Conservation (phyloP, 129 eudicot species). For the Artemisia annua region DNA sequence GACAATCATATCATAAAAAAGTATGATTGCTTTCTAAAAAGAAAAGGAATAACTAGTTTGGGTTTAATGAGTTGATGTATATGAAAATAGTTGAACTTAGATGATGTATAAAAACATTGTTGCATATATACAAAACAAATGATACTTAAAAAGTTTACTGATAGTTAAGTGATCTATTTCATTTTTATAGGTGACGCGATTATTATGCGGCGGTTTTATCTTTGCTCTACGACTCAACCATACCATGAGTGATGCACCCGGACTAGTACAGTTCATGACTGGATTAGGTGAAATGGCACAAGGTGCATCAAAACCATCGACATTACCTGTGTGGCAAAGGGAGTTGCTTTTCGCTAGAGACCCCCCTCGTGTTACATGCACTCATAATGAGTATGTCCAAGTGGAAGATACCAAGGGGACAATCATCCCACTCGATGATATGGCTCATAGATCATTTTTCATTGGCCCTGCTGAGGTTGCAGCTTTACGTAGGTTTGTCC, state of each 20-base stretch:
- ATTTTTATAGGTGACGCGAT: conserved; percentile 45
- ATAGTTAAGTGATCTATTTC: not conserved
- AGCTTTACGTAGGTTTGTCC: conserved; percentile 49
- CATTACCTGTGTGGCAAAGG: conserved; percentile 63
- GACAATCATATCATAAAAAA: too few relatives aligned
- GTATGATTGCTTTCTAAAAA: too few relatives aligned
- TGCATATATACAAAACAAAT: too few relatives aligned
- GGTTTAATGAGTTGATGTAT: too few relatives aligned
- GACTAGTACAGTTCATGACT: conserved; percentile 59
- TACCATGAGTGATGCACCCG: conserved; percentile 72
- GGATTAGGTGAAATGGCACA: conserved; percentile 65
- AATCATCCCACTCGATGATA: conserved; percentile 56
- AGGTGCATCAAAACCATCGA: conserved; percentile 53
- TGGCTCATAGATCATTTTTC: conserved; percentile 73
- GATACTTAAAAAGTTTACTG: too few relatives aligned
- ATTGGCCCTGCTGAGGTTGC: conserved; percentile 62
- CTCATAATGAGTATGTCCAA: conserved; percentile 54
- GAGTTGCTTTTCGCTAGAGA: conserved; percentile 50
- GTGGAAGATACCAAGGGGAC: conserved; percentile 63
- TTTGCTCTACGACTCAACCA: conserved; percentile 70
- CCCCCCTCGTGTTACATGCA: conserved; percentile 58
- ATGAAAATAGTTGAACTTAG: too few relatives aligned
- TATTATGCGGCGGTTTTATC: conserved; percentile 73
- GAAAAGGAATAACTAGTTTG: too few relatives aligned
- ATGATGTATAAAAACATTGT: too few relatives aligned